Base-by-base conservation (phyloP, 805 yeast genomes). In the Candida coquimbonensis region DNA sequence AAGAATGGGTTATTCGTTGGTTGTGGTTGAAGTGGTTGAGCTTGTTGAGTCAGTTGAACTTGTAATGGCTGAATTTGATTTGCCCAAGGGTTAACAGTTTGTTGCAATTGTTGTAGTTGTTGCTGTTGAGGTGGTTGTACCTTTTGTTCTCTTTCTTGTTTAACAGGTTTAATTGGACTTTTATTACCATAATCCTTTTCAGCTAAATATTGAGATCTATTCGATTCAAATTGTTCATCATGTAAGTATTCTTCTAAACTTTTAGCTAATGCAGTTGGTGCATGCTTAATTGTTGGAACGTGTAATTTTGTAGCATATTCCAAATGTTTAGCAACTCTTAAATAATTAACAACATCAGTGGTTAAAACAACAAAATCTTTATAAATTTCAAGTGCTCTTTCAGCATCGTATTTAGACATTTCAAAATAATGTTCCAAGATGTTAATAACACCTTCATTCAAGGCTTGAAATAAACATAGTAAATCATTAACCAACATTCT, bases 391-490 rank as follows among this genome's bases (percentile, higher is more conserved):
- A 91, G 74, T 0, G 97, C 90, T 50, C 90, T 74, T 60, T 84
- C 87, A 2, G 97, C 98, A 61, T 91, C 96, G 32, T 68, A 66
- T 53, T 78, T 81, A 34, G 91, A 81, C 80, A 93, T 83, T 66
- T 93, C 99, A 68, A 93, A 93, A 66, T 87, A 93, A 59, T 91
- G 95, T 64, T 93, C 98, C 51, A 93, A 74, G 38, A 93, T 68
- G 56, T 93, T 93, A 55, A 93, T 90, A 25, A 93, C 96, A 35
- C 98, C 99, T 65, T 93, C 98, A 66, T 93, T 93, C 53, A 93
- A 70, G 40, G 87, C 83, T 65, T 91, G 96, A 66, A 87, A 95
- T 36, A 93, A 69, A 1, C 90, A 78, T 53, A 93, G 72, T 50
- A 91, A 71, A 63, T 93, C 99, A 55, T 85, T 86, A n/a, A 91